These are phyloP conservation scores for Carex scoparia DNA, from an alignment of 176 grass and related monocot species.

Conservation along the genomic window DNA sequence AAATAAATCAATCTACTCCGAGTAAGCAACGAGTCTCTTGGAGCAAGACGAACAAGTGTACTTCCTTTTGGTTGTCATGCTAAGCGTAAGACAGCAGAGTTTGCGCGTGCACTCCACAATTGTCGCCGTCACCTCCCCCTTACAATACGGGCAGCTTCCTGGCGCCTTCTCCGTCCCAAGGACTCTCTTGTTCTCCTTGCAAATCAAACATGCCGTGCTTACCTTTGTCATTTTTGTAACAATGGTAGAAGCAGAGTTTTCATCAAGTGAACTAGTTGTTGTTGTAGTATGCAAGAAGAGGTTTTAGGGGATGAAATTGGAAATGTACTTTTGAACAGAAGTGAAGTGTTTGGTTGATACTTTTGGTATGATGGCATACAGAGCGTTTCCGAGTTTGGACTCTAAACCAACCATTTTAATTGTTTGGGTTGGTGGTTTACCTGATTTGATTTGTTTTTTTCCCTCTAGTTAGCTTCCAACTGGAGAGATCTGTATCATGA, in stretches of 20 bases:
- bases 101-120: constrained; percentile 57
- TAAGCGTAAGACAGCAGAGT: constrained; percentile 61
- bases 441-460: neutral
- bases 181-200: constrained; percentile 53
- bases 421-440: constrained; percentile 6
- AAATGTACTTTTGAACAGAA: neutral
- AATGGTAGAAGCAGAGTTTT: neutral
- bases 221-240: neutral
- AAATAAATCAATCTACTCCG: constrained; percentile 5
- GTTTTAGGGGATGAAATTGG: neutral
- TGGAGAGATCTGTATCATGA: neutral
- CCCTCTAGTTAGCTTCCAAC: neutral
- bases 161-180: constrained; percentile 57
- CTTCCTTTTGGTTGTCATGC: constrained; percentile 50
- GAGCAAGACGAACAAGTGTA: constrained; percentile 57
- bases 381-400: neutral
- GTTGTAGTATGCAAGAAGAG: neutral
- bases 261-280: neutral
- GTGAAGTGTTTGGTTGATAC: neutral
- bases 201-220: constrained; percentile 20
- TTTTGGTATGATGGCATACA: neutral
- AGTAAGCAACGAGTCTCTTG: constrained; percentile 56
- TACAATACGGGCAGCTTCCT: constrained; percentile 79
- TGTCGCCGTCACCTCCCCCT: constrained; percentile 53
- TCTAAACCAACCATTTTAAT: constrained; percentile 2